Evolutionary conservation across 2,329 filamentous ascomycete species (phyloP), one percentile per base, ranked within the genome.

Genomic region (Helicocarpus griseus): DNA sequence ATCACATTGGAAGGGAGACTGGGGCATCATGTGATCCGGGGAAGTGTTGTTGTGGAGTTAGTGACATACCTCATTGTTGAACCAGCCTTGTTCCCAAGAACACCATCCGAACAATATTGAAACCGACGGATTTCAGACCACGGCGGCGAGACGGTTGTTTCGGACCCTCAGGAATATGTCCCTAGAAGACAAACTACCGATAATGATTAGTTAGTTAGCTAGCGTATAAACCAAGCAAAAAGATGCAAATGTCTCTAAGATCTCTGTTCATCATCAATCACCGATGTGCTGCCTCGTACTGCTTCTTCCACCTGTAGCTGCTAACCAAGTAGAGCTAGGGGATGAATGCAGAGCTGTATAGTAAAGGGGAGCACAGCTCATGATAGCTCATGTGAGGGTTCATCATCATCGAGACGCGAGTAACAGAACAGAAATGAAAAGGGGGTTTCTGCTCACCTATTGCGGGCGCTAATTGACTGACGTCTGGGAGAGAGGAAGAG

Each of bases 261-360:
- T 73, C 62, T 73, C 71, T 73, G 71, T 73, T 73, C 71, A 64
- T 55, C 54, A 61, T 71, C 70, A 71, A 63, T 72, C 71, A 73
- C 59, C 51, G 64, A 65, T 60, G 50, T 51, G 51, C 54, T 48
- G 50, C 51, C 53, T 43, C 53, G 50, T 59, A 28, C 61, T 60
- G 64, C 65, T 65, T 64, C 67, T 68, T 69, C 69, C 68, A 65
- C 67, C 63, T 54, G 56, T 49, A 38, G 26, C 48, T 54, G 33
- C 48, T 33, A 43, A 29, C 39, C 11, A n/a, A 19, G 36, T 39
- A 35, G 31, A 14, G 26, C 35, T 54, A 52, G 64, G 65, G 65
- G 67, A 69, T 70, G 62, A 63, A 65, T 58, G 65, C 65, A 53
- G 33, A 33, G 14, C 44, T 48, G 17, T 53, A 48, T 28, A 51